phyloP scores from a whole-genome alignment of 176 grass and related monocot species.

The Paspalum notatum region DNA sequence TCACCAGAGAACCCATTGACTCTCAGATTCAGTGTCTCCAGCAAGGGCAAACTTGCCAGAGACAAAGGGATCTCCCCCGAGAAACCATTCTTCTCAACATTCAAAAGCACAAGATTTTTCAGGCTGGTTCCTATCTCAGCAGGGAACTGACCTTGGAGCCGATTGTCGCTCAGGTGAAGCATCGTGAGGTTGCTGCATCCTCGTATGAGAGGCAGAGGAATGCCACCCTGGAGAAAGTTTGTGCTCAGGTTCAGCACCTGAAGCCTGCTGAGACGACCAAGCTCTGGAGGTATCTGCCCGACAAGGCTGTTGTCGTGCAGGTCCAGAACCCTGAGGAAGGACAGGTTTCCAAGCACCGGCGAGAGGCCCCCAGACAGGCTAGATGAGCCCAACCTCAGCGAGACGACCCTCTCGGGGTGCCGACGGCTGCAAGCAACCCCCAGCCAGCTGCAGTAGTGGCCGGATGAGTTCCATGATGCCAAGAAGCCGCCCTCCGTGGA shows the following conservation, averaged over 20 bases:
- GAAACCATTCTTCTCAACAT: not conserved
- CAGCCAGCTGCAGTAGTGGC: constrained; percentile 17
- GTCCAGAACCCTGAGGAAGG: constrained; percentile 21
- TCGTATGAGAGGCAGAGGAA: not conserved
- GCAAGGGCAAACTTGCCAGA: not conserved
- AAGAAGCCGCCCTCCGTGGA: not conserved
- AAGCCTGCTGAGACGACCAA: constrained; percentile 25
- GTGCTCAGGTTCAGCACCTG: constrained; percentile 15
- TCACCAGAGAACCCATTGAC: not conserved
- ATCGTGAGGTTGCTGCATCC: constrained; percentile 3
- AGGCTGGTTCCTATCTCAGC: not conserved
- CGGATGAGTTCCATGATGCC: constrained; percentile 28
- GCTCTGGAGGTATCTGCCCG: constrained; percentile 28
- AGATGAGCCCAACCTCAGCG: not conserved
- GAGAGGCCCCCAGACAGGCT: constrained; percentile 22
- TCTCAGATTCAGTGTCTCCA: not conserved
- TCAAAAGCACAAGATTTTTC: not conserved
- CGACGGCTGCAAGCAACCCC: constrained; percentile 24
- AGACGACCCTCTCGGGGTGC: not conserved
- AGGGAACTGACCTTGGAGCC: constrained; percentile 35
- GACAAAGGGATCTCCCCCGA: not conserved
- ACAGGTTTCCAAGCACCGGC: constrained; percentile 5
- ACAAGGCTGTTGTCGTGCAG: constrained; percentile 8
- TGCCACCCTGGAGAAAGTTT: constrained; percentile 16
- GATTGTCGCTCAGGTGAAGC: constrained; percentile 20